Conservation (phyloP, 1,139 yeast species). For the Suhomyces panamericanus region DNA sequence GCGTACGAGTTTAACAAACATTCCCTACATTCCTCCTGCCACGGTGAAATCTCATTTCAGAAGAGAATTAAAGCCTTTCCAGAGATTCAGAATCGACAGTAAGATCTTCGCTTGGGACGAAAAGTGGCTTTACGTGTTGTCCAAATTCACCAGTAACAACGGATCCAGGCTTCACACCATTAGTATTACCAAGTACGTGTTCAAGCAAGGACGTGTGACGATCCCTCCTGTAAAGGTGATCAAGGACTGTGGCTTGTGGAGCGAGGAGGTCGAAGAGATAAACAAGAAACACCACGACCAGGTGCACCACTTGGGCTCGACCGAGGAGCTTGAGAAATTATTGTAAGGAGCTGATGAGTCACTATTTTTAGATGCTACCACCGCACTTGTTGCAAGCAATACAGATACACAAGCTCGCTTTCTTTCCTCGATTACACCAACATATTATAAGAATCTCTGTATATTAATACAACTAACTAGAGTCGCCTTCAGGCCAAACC, state of each 20-base stretch:
- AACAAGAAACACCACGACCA: constrained; percentile 32
- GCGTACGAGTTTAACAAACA: constrained; percentile 25
- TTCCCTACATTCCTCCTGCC: constrained; percentile 80
- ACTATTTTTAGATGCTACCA: too few relatives aligned
- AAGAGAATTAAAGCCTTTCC: constrained; percentile 71
- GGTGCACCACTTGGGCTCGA: constrained; percentile 31
- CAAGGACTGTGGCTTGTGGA: constrained; percentile 55
- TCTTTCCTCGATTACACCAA: neutral
- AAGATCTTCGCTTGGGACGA: constrained; percentile 80
- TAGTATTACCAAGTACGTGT: constrained; percentile 75
- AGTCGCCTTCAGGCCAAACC: constrained; percentile 59
- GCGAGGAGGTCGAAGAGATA: constrained; percentile 48
- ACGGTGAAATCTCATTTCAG: constrained; percentile 67
- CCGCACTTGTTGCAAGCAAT: too few relatives aligned
- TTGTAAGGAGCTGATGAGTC: neutral
- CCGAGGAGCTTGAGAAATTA: constrained; percentile 32
- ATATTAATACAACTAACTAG: neutral
- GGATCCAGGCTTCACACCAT: constrained; percentile 54
- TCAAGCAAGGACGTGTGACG: constrained; percentile 71
- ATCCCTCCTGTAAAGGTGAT: constrained; percentile 64
- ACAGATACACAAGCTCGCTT: neutral
- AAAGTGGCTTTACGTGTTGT: constrained; percentile 78
- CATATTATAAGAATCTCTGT: neutral
- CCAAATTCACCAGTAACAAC: constrained; percentile 51
- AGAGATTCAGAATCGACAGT: constrained; percentile 54